Evolutionary conservation across 2,329 filamentous ascomycete species (phyloP), one percentile per base, ranked within the genome.

Genomic region (Xylaria sp.): DNA sequence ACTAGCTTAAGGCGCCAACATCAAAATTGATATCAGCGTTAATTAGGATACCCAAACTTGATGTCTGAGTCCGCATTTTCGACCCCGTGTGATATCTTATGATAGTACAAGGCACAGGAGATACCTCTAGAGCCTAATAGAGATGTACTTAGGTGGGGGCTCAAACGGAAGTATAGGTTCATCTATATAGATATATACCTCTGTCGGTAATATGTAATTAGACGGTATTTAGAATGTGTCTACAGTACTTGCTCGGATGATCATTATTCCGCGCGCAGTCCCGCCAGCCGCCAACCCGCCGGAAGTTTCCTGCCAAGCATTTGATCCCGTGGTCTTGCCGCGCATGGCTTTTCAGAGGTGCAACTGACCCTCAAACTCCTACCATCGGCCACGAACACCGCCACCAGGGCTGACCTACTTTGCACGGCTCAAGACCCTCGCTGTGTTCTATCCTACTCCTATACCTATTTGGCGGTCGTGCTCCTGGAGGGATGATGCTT

Each of bases 401-500:
- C 61, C 60, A 47, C 44, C 29, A 9, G 41, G 29, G 17, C 43
- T 38, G 53, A 15, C 52, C 17, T 41, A 19, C 1, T 15, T 44
- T 29, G 23, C 40, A 35, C 17, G 19, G 9, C 29, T 37, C 10
- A 21, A 35, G 15, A 51, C 48, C 49, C 21, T 53, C 29, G 11
- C 33, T 31, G 29, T 27, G 2, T 25, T 17, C 23, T 40, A 3
- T 41, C 21, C 40, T 5, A 51, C 46, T 15, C 40, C 29, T 23
- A 15, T 5, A 21, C 23, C 53, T 48, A 23, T 23, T 29, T 38
- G 43, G 15, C 35, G 23, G 29, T 23, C 15, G 31, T 38, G 35
- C 37, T 25, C 27, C 8, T n/a, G n/a, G 44, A 61, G 68, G 66
- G 59, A 78, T 71, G 68, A 85, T 85, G 83, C 73, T 86, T 73